Conservation (phyloP, 352 stramenopile species). For the Blastocystis sp. region DNA sequence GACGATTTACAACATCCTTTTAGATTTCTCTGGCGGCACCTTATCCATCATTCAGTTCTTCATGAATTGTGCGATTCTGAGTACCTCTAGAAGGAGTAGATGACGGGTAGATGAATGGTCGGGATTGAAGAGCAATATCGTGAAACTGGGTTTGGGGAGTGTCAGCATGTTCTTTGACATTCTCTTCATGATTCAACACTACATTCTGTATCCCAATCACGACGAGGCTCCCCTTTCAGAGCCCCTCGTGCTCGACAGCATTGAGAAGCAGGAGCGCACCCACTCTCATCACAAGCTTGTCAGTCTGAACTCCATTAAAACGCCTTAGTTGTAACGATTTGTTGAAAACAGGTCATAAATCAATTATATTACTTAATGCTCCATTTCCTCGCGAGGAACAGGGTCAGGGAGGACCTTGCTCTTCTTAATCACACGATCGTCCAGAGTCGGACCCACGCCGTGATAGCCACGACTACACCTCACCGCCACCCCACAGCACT, state of each 20-base stretch:
- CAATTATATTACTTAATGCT: constrained; percentile 31
- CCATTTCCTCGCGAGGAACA: constrained; percentile 24
- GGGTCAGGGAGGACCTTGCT: constrained; percentile 39
- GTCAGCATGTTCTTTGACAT: constrained; percentile 71
- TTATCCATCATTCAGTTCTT: constrained; percentile 65
- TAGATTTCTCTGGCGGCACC: constrained; percentile 69
- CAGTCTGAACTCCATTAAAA: neutral
- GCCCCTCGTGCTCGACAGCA: neutral
- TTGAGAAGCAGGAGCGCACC: constrained; percentile 1
- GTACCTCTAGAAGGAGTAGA: neutral
- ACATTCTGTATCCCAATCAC: constrained; percentile 59
- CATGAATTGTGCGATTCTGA: constrained; percentile 28
- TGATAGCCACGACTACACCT: constrained; percentile 29
- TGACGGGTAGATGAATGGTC: constrained; percentile 49
- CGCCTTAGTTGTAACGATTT: constrained; percentile 12
- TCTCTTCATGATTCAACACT: constrained; percentile 71
- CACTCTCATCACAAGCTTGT: neutral
- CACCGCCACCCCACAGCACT: neutral
- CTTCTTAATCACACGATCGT: constrained; percentile 24
- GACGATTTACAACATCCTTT: constrained; percentile 70
- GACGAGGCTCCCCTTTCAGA: neutral
- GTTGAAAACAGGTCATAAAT: constrained; percentile 4
- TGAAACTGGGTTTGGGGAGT: constrained; percentile 68
- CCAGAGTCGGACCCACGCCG: constrained; percentile 17
- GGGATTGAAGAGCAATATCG: constrained; percentile 64